Conservation (phyloP, 805 yeast species). For the Candida gorgasii region DNA sequence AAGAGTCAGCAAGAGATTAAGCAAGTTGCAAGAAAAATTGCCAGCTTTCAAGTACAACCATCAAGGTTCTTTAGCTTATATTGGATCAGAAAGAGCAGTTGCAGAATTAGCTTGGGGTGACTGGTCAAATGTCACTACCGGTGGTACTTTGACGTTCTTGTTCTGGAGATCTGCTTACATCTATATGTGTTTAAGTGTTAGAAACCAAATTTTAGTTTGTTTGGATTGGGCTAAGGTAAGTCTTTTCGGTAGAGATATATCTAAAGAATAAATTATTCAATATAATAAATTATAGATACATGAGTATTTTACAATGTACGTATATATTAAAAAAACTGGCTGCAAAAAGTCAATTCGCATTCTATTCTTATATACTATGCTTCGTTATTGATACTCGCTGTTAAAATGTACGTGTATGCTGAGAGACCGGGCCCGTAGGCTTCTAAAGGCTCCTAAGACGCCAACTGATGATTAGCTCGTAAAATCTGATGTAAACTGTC, state of each 20-base stretch:
- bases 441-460: too few species aligned
- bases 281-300: background rate
- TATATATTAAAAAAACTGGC: background rate
- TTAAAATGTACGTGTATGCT: too few species aligned
- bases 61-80: constrained; percentile 92
- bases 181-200: constrained; percentile 85
- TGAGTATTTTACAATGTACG: too few species aligned
- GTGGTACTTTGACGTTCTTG: constrained; percentile 84
- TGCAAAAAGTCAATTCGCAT: too few species aligned
- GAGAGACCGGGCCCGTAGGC: too few species aligned
- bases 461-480: too few species aligned
- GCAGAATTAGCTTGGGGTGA: constrained; percentile 84
- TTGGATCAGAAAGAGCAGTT: constrained; percentile 90
- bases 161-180: constrained; percentile 96
- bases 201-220: constrained; percentile 83
- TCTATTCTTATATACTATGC: too few species aligned
- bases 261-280: constrained; percentile 57
- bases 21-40: constrained; percentile 41
- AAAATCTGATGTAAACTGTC: constrained; percentile 41
- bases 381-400: too few species aligned
- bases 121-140: constrained; percentile 76
- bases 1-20: constrained; percentile 48
- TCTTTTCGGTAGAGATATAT: constrained; percentile 90
- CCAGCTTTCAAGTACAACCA: constrained; percentile 78
- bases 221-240: constrained; percentile 88